A percentile compares a stretch with the other conserved stretches of the same genome.
Evolutionary conservation across 2,329 filamentous ascomycete genomes (phyloP).

Genomic region (Penicillium sp.): DNA sequence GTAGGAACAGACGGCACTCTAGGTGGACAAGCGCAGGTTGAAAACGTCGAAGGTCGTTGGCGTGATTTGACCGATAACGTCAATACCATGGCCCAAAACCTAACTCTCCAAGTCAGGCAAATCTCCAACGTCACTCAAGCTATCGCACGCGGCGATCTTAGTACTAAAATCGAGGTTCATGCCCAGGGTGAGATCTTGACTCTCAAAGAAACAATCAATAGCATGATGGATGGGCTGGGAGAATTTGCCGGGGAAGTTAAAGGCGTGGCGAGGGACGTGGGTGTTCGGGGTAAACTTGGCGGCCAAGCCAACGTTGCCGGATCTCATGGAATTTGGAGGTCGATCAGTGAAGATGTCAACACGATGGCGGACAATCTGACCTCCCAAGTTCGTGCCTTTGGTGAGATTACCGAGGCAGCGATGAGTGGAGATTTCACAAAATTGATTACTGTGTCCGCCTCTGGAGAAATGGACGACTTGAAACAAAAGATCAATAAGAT

Average conservation of each 20-base stretch:
- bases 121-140: slow-evolving; percentile 90
- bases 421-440: slow-evolving; percentile 95
- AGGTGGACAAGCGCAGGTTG: slow-evolving; percentile 60
- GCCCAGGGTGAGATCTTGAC: slow-evolving; percentile 89
- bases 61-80: slow-evolving; percentile 63
- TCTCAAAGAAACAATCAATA: slow-evolving; percentile 91
- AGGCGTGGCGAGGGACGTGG: slow-evolving; percentile 87
- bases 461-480: slow-evolving; percentile 94
- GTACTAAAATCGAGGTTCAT: slow-evolving; percentile 87
- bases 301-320: slow-evolving; percentile 92
- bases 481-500: slow-evolving; percentile 98
- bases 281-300: slow-evolving; percentile 94
- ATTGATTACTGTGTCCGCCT: slow-evolving; percentile 89
- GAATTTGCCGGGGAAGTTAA: slow-evolving; percentile 94
- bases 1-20: slow-evolving; percentile 61
- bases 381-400: slow-evolving; percentile 91
- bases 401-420: slow-evolving; percentile 90
- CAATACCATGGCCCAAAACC: slow-evolving; percentile 63
- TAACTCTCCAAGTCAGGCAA: slow-evolving; percentile 68
- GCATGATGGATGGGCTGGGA: slow-evolving; percentile 91
- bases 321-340: slow-evolving; percentile 89
- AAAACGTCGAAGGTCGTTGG: slow-evolving; percentile 63
- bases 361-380: slow-evolving; percentile 84
- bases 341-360: slow-evolving; percentile 93
- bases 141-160: slow-evolving; percentile 91